phyloP scores from a whole-genome alignment of 495 filamentous ascomycete genomes.

The Penicillium ucsense region DNA sequence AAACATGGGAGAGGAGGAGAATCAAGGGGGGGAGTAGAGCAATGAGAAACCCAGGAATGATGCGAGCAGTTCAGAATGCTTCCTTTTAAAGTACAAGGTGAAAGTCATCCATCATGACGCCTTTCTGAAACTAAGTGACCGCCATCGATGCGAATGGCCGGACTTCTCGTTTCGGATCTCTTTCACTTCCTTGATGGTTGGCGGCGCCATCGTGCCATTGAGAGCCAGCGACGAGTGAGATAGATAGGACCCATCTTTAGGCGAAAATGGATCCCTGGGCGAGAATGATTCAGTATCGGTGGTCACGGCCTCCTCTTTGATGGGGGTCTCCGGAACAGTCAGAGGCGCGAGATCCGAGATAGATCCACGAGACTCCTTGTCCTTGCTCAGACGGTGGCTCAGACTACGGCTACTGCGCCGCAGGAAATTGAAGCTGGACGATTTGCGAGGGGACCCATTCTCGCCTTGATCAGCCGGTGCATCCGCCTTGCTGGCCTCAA shows the following conservation, averaged over 20 bases:
- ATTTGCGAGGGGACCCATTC: constrained; percentile 30
- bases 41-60: constrained; percentile 9
- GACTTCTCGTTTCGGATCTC: constrained; percentile 7
- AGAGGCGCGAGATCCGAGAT: constrained; percentile 18
- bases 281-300: constrained; percentile 3
- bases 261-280: constrained; percentile 5
- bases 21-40: constrained; percentile 11
- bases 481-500: constrained; percentile 45
- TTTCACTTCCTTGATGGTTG: constrained; percentile 2
- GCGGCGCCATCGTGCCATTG: neutral
- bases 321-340: constrained; percentile 11
- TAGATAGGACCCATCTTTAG: constrained; percentile 3
- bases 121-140: constrained; percentile 22
- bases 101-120: constrained; percentile 7
- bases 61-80: constrained; percentile 12
- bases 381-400: constrained; percentile 34
- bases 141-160: constrained; percentile 15
- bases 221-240: no score
- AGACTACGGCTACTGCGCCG: constrained; percentile 52
- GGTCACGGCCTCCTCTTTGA: constrained; percentile 3
- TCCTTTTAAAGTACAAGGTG: constrained; percentile 8
- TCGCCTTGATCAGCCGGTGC: constrained; percentile 20
- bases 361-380: constrained; percentile 27
- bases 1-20: neutral
- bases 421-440: constrained; percentile 41